Percentiles rank a stretch among this genome's conserved stretches.
phyloP scores from a whole-genome alignment of 2,329 filamentous ascomycete genomes.

The Ceratocystis ficicola region DNA sequence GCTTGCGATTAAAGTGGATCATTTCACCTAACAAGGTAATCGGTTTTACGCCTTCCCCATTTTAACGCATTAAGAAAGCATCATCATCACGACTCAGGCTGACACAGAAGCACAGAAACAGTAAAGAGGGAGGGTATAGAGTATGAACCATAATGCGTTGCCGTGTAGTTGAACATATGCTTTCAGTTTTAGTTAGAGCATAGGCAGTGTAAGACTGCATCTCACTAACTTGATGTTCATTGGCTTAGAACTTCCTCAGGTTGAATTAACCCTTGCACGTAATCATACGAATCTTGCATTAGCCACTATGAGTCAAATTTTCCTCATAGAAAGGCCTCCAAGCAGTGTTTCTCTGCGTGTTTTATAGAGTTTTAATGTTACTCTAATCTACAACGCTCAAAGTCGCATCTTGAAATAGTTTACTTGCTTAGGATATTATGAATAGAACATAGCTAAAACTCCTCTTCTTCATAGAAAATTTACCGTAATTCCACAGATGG shows the following conservation, averaged over 20 bases:
- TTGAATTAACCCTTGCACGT: not conserved
- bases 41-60: not conserved
- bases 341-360: not conserved
- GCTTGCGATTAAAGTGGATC: not conserved
- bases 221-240: too few relatives aligned
- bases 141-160: not conserved
- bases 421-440: not conserved
- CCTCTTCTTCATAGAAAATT: not conserved
- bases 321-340: not conserved
- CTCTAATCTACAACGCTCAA: too few relatives aligned
- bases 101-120: not conserved
- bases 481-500: constrained; percentile 53
- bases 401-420: too few relatives aligned
- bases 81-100: constrained; percentile 2
- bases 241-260: too few relatives aligned
- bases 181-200: not conserved
- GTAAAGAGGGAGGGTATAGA: not conserved
- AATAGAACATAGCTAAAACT: not conserved
- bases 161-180: not conserved
- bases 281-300: constrained; percentile 13
- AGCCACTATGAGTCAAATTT: constrained; percentile 13
- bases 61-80: not conserved
- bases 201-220: too few relatives aligned
- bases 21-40: constrained; percentile 1
- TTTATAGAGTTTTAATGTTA: too few relatives aligned